Percentiles rank a stretch among this genome's conserved stretches.
Conservation (phyloP, 73 alveolate species). For the Diophrys sp. region DNA sequence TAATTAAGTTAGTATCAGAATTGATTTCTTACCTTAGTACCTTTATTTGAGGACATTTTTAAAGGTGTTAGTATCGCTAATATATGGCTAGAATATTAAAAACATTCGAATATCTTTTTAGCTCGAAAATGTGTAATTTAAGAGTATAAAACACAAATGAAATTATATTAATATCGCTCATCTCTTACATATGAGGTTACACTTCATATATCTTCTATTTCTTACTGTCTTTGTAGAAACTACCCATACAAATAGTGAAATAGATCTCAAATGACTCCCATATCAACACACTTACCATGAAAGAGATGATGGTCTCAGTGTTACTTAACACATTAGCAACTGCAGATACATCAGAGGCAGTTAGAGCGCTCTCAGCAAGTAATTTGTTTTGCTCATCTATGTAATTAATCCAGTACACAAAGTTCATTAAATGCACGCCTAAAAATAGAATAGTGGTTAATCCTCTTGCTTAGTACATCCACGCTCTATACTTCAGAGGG, state of each 20-base stretch:
- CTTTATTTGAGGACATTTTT: too few relatives aligned
- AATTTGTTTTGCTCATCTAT: not conserved
- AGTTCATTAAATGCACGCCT: not conserved
- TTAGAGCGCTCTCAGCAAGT: not conserved
- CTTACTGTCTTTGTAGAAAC: not conserved
- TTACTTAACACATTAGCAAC: too few relatives aligned
- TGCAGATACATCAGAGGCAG: too few relatives aligned
- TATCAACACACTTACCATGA: not conserved
- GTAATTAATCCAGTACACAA: not conserved
- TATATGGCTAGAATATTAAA: too few relatives aligned
- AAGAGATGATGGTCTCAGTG: not conserved
- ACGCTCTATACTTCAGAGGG: not conserved
- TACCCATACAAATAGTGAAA: not conserved
- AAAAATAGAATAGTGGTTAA: not conserved
- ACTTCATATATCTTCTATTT: not conserved
- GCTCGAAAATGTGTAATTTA: too few relatives aligned
- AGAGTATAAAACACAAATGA: too few relatives aligned
- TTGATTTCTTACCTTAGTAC: too few relatives aligned
- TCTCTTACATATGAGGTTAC: not conserved
- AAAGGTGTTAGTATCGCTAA: too few relatives aligned
- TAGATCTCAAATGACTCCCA: not conserved
- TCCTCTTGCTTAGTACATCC: not conserved
- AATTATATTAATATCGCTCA: not conserved
- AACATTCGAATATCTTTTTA: too few relatives aligned
- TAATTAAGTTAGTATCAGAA: too few relatives aligned